phyloP scores from a whole-genome alignment of 2,329 filamentous ascomycete genomes.

The Trichothecium sympodiale region DNA sequence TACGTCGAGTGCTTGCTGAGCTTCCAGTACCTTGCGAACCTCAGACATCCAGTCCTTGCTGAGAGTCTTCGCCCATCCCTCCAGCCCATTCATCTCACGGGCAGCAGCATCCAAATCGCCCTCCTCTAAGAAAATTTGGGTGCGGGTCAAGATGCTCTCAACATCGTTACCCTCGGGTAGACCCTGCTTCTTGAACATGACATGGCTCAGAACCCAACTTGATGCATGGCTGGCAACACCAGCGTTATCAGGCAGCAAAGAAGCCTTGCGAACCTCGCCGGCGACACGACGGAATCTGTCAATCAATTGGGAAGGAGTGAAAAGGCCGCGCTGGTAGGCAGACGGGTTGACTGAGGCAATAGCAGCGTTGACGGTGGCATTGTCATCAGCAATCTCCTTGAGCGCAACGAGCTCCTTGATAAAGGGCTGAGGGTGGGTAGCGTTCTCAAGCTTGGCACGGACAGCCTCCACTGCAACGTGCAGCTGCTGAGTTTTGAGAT shows the following conservation, averaged over 20 bases:
- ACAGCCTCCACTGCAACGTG: slow-evolving; percentile 94
- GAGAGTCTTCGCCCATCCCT: slow-evolving; percentile 91
- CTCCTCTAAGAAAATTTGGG: slow-evolving; percentile 84
- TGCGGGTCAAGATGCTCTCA: slow-evolving; percentile 82
- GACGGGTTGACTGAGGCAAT: slow-evolving; percentile 93
- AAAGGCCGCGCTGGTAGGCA: slow-evolving; percentile 86
- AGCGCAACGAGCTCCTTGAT: slow-evolving; percentile 86
- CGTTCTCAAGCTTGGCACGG: slow-evolving; percentile 67
- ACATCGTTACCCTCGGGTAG: slow-evolving; percentile 78
- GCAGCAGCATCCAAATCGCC: slow-evolving; percentile 86
- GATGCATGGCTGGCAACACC: slow-evolving; percentile 91
- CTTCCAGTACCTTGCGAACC: slow-evolving; percentile 84
- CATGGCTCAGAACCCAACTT: slow-evolving; percentile 79
- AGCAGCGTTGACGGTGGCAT: slow-evolving; percentile 80
- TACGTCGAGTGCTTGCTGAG: slow-evolving; percentile 91
- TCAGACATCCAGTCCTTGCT: slow-evolving; percentile 90
- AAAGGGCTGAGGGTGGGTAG: slow-evolving; percentile 66
- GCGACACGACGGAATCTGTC: slow-evolving; percentile 94
- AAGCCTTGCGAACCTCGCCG: slow-evolving; percentile 85
- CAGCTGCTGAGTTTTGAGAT: slow-evolving; percentile 89
- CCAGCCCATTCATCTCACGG: slow-evolving; percentile 85
- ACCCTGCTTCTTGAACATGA: slow-evolving; percentile 91
- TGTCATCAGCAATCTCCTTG: slow-evolving; percentile 78
- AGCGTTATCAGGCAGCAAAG: slow-evolving; percentile 82
- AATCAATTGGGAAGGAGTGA: slow-evolving; percentile 73